Conservation (phyloP, 2,329 filamentous ascomycete genomes). For the Penicillium polonicum region DNA sequence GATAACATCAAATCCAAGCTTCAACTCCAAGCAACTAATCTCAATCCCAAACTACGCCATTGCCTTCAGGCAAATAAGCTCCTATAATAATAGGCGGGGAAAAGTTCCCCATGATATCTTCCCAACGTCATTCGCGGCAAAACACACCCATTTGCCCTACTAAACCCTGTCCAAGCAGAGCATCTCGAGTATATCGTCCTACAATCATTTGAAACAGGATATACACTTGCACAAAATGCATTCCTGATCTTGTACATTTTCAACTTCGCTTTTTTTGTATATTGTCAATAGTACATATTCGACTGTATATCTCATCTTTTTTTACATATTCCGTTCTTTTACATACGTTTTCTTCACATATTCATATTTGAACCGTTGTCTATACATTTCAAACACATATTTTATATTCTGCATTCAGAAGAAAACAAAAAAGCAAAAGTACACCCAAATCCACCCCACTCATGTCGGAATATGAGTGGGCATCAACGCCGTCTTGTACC, state of each 20-base stretch:
- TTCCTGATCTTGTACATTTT: constrained; percentile 6
- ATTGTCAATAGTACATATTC: constrained; percentile 4
- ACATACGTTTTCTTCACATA: not conserved
- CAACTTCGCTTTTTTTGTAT: not conserved
- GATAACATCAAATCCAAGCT: not conserved
- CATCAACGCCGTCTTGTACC: constrained; percentile 28
- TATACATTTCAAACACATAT: not conserved
- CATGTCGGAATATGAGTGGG: constrained; percentile 19
- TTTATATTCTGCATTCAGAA: not conserved
- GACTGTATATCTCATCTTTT: not conserved
- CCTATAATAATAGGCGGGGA: constrained; percentile 14
- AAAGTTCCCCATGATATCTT: constrained; percentile 22
- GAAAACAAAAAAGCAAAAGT: not conserved
- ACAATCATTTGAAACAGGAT: not conserved
- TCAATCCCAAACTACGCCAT: not conserved
- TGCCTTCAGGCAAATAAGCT: not conserved
- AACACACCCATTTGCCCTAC: not conserved
- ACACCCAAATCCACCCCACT: not conserved
- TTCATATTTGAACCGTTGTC: not conserved
- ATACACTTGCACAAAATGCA: constrained; percentile 2
- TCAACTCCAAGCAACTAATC: not conserved
- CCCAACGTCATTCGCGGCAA: constrained; percentile 23
- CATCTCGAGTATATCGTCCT: not conserved
- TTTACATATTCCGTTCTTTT: not conserved
- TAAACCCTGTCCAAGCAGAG: not conserved